phyloP scores from a whole-genome alignment of 1,284 basidiomycete genomes.

The Phaffia rhodozyma region DNA sequence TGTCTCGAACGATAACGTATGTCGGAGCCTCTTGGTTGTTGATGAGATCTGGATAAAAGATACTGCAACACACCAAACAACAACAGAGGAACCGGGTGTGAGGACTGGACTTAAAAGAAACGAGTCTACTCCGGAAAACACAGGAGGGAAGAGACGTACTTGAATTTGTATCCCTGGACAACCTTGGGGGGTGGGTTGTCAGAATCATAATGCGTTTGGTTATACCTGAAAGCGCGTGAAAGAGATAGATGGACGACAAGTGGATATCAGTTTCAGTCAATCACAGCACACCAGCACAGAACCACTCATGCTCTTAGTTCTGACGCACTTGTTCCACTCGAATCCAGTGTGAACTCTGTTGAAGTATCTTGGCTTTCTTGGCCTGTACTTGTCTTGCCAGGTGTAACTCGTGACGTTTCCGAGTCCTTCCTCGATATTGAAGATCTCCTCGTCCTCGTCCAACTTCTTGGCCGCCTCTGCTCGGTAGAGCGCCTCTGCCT shows the following conservation, averaged over 20 bases:
- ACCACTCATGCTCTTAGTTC: background rate
- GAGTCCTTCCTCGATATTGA: conserved; percentile 80
- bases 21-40: too few relatives aligned
- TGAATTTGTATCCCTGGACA: conserved; percentile 92
- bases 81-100: background rate
- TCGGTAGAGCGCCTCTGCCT: conserved; percentile 70
- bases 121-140: background rate
- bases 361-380: conserved; percentile 97
- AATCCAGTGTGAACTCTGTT: conserved; percentile 99
- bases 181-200: conserved; percentile 96
- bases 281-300: too few relatives aligned
- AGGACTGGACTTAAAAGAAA: too few relatives aligned
- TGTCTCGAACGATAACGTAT: conserved; percentile 83
- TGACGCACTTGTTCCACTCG: conserved; percentile 80
- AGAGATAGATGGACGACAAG: background rate
- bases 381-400: conserved; percentile 98
- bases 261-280: background rate
- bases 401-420: conserved; percentile 65
- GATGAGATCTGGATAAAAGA: conserved; percentile 90
- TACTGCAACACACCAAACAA: conserved; percentile 56
- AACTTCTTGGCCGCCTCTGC: conserved; percentile 58
- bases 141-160: conserved; percentile 20
- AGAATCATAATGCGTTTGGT: conserved; percentile 94
- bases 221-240: conserved; percentile 43
- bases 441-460: conserved; percentile 88